These are phyloP conservation scores for Neocallimastix lanati DNA, from an alignment of 192 early-diverging fungal species.

Conservation along the genomic window DNA sequence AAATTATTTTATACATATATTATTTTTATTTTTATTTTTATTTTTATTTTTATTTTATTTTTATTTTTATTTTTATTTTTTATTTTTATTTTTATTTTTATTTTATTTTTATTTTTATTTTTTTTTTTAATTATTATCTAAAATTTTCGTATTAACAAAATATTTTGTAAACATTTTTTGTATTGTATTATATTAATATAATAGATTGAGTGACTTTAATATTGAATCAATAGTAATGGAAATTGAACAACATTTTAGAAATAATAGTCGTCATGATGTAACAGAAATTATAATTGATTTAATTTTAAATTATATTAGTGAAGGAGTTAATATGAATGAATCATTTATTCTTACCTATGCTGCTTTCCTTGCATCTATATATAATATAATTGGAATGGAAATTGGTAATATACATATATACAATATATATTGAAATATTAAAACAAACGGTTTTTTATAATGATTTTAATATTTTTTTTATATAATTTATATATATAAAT, in stretches of 20 bases:
- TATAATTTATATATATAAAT: too few relatives aligned
- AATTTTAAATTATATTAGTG: slow-evolving; percentile 56
- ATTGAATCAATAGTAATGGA: slow-evolving; percentile 68
- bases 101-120: too few relatives aligned
- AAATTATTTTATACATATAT: background rate
- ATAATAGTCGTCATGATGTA: slow-evolving; percentile 52
- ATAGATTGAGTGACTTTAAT: slow-evolving; percentile 68
- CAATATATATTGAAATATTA: too few relatives aligned
- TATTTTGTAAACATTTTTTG: too few relatives aligned
- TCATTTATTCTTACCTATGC: slow-evolving; percentile 82
- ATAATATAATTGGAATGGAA: slow-evolving; percentile 67
- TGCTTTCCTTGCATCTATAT: slow-evolving; percentile 61
- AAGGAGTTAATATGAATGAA: slow-evolving; percentile 72
- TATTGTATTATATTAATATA: too few relatives aligned
- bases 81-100: too few relatives aligned
- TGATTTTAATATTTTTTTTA: too few relatives aligned
- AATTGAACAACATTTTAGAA: slow-evolving; percentile 59
- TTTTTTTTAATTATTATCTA: too few relatives aligned
- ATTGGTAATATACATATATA: slow-evolving; percentile 24
- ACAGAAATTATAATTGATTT: slow-evolving; percentile 64
- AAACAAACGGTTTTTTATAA: too few relatives aligned
- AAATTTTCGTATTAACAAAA: too few relatives aligned
- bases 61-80: too few relatives aligned
- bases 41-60: too few relatives aligned
- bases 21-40: background rate